These are phyloP conservation scores for Ampelomyces quisqualis DNA, from an alignment of 2,329 filamentous ascomycete genomes.

Conservation along the genomic window DNA sequence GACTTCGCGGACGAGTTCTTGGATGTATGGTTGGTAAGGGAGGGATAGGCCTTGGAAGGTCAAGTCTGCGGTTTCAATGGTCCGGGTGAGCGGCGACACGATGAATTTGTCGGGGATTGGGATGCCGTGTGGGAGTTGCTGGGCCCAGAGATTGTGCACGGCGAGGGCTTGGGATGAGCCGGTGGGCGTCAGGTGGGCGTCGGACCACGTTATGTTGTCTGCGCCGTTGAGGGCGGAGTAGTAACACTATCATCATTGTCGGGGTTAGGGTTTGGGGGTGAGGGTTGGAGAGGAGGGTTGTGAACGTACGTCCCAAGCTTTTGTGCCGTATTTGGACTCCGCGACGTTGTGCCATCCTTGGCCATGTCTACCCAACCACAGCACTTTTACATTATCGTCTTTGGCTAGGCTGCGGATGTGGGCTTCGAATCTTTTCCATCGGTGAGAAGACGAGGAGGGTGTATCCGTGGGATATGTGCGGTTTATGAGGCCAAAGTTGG, in stretches of 20 bases:
- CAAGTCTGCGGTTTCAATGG: slow-evolving; percentile 62
- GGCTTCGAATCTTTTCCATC: slow-evolving; percentile 63
- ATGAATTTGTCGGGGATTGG: slow-evolving; percentile 65
- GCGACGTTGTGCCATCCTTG: slow-evolving; percentile 67
- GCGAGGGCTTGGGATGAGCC: slow-evolving; percentile 61
- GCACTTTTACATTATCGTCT: slow-evolving; percentile 61
- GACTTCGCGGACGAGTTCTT: slow-evolving; percentile 66
- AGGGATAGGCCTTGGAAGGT: slow-evolving; percentile 59
- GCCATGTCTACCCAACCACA: slow-evolving; percentile 70
- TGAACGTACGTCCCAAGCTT: slow-evolving; percentile 63
- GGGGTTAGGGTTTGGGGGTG: background rate
- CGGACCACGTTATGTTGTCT: slow-evolving; percentile 61
- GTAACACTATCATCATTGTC: slow-evolving; percentile 56
- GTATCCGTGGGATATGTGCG: slow-evolving; percentile 55
- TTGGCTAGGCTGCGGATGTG: slow-evolving; percentile 56
- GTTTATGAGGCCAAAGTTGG: slow-evolving; percentile 68
- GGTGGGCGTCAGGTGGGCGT: slow-evolving; percentile 60
- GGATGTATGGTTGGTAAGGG: slow-evolving; percentile 61
- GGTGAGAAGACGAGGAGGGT: too few relatives aligned
- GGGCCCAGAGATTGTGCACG: slow-evolving; percentile 60
- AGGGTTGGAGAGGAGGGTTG: background rate
- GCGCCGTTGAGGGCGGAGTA: slow-evolving; percentile 65
- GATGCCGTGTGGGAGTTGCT: slow-evolving; percentile 55
- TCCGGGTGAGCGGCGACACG: slow-evolving; percentile 64
- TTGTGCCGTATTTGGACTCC: slow-evolving; percentile 66